These are phyloP conservation scores for Nothopassalora personata DNA, from an alignment of 2,329 filamentous ascomycete species.

Conservation along the genomic window DNA sequence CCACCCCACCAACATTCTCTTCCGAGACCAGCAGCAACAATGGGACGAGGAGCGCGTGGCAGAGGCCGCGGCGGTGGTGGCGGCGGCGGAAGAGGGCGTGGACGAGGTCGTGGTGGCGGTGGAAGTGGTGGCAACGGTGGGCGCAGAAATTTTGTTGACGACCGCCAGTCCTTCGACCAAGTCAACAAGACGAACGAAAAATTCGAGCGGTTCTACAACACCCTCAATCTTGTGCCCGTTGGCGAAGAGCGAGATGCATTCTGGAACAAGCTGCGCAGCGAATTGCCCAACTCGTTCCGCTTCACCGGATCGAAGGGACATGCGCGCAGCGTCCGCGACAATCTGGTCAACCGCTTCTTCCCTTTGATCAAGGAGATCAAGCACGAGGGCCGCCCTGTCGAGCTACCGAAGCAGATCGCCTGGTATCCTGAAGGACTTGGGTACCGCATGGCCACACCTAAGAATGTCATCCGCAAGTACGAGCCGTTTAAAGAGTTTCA, in stretches of 20 bases:
- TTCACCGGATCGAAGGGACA: slow-evolving; percentile 96
- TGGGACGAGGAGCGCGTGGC: slow-evolving; percentile 5
- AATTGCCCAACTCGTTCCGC: slow-evolving; percentile 94
- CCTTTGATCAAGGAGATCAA: slow-evolving; percentile 82
- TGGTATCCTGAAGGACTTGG: slow-evolving; percentile 96
- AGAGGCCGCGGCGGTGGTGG: slow-evolving; percentile 19
- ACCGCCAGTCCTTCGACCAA: slow-evolving; percentile 49
- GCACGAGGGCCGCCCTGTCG: slow-evolving; percentile 73
- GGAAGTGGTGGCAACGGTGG: slow-evolving; percentile 24
- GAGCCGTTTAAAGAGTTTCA: slow-evolving; percentile 93
- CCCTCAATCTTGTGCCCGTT: slow-evolving; percentile 67
- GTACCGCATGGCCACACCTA: slow-evolving; percentile 97
- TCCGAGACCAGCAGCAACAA: slow-evolving; percentile 8
- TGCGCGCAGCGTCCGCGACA: slow-evolving; percentile 84
- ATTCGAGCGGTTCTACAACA: slow-evolving; percentile 82
- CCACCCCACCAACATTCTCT: not conserved
- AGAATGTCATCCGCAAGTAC: slow-evolving; percentile 90
- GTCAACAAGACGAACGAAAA: slow-evolving; percentile 75
- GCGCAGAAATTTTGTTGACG: slow-evolving; percentile 26
- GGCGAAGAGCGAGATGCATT: slow-evolving; percentile 69
- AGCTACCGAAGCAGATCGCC: slow-evolving; percentile 72
- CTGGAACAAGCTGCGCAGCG: slow-evolving; percentile 75
- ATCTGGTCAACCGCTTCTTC: slow-evolving; percentile 82
- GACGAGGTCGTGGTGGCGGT: slow-evolving; percentile 21
- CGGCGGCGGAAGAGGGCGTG: slow-evolving; percentile 19